phyloP scores from a whole-genome alignment of 768 basidiomycete genomes.

The Phanerochaete carnosa region DNA sequence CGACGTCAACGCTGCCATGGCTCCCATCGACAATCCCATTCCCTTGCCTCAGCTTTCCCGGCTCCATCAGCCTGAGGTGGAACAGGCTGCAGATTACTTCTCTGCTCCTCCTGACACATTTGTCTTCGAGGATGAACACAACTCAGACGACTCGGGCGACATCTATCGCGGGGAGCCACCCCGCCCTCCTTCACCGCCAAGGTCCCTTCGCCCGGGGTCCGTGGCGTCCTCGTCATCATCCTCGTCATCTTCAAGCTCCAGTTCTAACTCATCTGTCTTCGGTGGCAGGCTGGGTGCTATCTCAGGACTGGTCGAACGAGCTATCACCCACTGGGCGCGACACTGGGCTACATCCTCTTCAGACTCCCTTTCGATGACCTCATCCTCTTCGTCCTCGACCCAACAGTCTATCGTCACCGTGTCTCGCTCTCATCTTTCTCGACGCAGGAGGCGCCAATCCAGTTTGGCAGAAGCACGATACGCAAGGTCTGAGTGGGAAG shows the following conservation, averaged over 20 bases:
- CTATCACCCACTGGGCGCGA: constrained; percentile 71
- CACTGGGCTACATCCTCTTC: constrained; percentile 43
- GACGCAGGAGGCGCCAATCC: constrained; percentile 42
- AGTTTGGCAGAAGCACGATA: constrained; percentile 51
- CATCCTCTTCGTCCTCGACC: constrained; percentile 40
- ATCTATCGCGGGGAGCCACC: constrained; percentile 58
- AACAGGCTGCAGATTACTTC: constrained; percentile 8
- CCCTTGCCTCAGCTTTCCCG: not conserved
- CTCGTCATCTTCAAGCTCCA: constrained; percentile 31
- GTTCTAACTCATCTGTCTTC: constrained; percentile 33
- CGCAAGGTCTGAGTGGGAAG: constrained; percentile 52
- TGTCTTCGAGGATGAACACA: constrained; percentile 11
- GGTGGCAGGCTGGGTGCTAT: constrained; percentile 33
- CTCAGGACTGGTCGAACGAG: constrained; percentile 62
- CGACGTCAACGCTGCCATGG: not conserved
- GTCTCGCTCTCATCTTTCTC: constrained; percentile 24
- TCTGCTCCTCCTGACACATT: not conserved
- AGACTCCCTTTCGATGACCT: constrained; percentile 40
- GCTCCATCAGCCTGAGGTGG: not conserved
- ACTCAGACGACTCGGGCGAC: constrained; percentile 36
- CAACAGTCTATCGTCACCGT: constrained; percentile 28
- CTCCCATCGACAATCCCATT: not conserved
- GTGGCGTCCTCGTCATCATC: constrained; percentile 28
- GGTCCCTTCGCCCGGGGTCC: constrained; percentile 24
- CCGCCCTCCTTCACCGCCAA: constrained; percentile 20